phyloP scores from a whole-genome alignment of 208 protist species.

The Crithidia acanthocephali region DNA sequence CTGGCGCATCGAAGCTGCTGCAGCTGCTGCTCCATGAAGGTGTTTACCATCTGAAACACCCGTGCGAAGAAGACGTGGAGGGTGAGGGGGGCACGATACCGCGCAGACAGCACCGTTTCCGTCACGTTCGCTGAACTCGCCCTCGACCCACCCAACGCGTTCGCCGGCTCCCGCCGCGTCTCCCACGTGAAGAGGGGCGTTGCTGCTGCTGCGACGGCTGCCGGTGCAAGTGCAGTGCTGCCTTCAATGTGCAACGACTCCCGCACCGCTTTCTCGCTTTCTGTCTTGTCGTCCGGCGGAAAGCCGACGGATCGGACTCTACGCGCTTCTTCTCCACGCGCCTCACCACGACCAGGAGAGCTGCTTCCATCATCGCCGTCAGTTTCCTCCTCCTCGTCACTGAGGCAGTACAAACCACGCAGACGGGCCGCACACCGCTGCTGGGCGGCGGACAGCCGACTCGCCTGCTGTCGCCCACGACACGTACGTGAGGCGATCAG shows the following conservation, averaged over 20 bases:
- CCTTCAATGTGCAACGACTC: background rate
- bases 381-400: conserved; percentile 27
- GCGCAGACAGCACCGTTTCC: conserved; percentile 14
- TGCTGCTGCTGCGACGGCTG: background rate
- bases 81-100: conserved; percentile 34
- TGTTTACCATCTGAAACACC: conserved; percentile 45
- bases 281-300: background rate
- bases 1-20: background rate
- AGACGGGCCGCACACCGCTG: conserved; percentile 24
- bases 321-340: background rate
- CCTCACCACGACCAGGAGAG: background rate
- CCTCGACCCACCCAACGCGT: background rate
- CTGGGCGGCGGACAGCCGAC: background rate
- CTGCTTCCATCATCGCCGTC: background rate
- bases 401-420: conserved; percentile 38
- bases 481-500: conserved; percentile 8
- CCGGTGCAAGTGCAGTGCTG: background rate
- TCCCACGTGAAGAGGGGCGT: background rate
- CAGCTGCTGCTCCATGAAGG: conserved; percentile 20
- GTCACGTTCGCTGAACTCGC: background rate
- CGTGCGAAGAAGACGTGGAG: conserved; percentile 49
- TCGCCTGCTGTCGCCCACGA: background rate
- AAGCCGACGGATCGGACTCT: background rate
- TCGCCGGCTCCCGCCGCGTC: background rate
- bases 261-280: background rate